Evolutionary conservation across 2,329 filamentous ascomycete genomes (phyloP).

Genomic region (Ophiostoma sp.): DNA sequence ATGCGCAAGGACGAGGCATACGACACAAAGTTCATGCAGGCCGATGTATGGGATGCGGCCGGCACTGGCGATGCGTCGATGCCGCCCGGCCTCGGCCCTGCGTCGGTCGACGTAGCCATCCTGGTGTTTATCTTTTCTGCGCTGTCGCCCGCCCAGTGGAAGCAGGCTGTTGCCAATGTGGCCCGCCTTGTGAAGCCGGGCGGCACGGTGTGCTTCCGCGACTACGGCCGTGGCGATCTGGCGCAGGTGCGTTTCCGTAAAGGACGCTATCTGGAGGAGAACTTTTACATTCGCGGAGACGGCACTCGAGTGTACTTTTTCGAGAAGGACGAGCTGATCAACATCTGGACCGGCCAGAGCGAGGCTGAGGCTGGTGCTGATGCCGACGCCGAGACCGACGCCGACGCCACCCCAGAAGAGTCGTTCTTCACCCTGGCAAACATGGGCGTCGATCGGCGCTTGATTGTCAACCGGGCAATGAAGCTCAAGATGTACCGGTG

Average conservation of each 20-base stretch:
- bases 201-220: slow-evolving; percentile 89
- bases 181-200: slow-evolving; percentile 80
- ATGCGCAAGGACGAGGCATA: slow-evolving; percentile 79
- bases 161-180: slow-evolving; percentile 73
- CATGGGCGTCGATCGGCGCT: slow-evolving; percentile 76
- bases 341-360: slow-evolving; percentile 63
- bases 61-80: slow-evolving; percentile 50
- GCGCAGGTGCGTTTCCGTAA: slow-evolving; percentile 97
- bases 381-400: slow-evolving; percentile 3
- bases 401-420: slow-evolving; percentile 23
- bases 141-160: slow-evolving; percentile 78
- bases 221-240: slow-evolving; percentile 92
- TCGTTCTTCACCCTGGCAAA: slow-evolving; percentile 64
- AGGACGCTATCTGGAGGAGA: slow-evolving; percentile 87
- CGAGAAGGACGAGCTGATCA: slow-evolving; percentile 71
- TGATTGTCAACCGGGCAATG: slow-evolving; percentile 86
- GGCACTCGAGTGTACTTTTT: slow-evolving; percentile 98
- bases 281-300: slow-evolving; percentile 94
- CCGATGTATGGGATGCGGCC: slow-evolving; percentile 92
- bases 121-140: slow-evolving; percentile 98
- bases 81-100: slow-evolving; percentile 69
- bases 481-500: slow-evolving; percentile 98
- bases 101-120: slow-evolving; percentile 83
- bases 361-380: neutral
- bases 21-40: slow-evolving; percentile 61